Percentiles rank a stretch among this genome's conserved stretches.
phyloP scores from a whole-genome alignment of 345 rosid species.

The Triadica sebifera region DNA sequence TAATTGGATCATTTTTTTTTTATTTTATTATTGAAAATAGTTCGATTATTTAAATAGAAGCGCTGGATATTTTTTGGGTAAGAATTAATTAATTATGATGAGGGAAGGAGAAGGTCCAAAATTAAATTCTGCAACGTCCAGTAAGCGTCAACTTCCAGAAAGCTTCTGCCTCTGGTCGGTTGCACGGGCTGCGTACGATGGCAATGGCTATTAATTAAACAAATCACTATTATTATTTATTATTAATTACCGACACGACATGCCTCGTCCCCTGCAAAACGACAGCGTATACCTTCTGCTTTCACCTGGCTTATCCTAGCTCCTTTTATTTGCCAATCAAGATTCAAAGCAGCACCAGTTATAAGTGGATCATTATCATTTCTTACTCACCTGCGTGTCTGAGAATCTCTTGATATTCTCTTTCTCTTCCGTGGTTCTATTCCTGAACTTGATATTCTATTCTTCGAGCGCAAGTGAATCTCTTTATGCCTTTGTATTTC shows the following conservation, averaged over 20 bases:
- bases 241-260: not conserved
- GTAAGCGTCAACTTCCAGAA: not conserved
- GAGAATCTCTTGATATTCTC: no score
- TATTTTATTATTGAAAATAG: no score
- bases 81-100: no score
- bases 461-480: not conserved
- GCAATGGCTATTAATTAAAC: not conserved
- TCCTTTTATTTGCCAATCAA: not conserved
- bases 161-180: not conserved
- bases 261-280: not conserved
- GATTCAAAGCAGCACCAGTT: not conserved
- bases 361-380: not conserved
- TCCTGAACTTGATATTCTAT: not conserved
- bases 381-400: not conserved
- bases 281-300: not conserved
- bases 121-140: not conserved
- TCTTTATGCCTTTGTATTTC: not conserved
- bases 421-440: not conserved
- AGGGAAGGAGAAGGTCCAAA: no score
- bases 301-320: not conserved
- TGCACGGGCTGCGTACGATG: not conserved
- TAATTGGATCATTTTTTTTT: no score
- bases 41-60: no score
- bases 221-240: not conserved
- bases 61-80: no score